Conservation (phyloP, 306 rosid genomes). For the Lathyrus sativus region DNA sequence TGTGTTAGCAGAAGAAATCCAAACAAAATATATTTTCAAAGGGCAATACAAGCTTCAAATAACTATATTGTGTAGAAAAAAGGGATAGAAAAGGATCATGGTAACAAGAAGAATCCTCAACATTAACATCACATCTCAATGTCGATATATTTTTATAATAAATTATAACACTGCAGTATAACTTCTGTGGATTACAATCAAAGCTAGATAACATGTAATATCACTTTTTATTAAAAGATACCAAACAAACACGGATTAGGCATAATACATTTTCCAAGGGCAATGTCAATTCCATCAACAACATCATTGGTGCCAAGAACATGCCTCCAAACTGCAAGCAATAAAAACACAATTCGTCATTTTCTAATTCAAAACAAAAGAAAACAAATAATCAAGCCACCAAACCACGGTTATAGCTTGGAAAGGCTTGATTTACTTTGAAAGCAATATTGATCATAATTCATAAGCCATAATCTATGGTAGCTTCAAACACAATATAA, state of each 20-base stretch:
- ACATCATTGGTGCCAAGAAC: conserved; percentile 74
- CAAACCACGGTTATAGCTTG: neutral
- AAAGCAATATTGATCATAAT: conserved; percentile 4
- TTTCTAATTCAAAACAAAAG: conserved; percentile 17
- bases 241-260: conserved; percentile 27
- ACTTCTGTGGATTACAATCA: conserved; percentile 6
- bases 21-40: conserved; percentile 14
- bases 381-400: conserved; percentile 11
- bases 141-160: neutral
- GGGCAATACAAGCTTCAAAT: conserved; percentile 16
- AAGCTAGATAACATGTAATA: conserved; percentile 8
- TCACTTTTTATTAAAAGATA: conserved; percentile 24
- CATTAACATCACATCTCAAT: neutral
- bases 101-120: conserved; percentile 24
- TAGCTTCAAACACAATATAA: neutral
- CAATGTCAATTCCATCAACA: conserved; percentile 75
- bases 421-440: conserved; percentile 10
- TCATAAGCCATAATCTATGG: conserved; percentile 8
- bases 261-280: conserved; percentile 82
- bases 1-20: conserved; percentile 30
- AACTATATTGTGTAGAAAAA: conserved; percentile 20
- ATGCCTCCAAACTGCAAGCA: conserved; percentile 96
- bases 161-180: conserved; percentile 19
- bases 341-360: conserved; percentile 44
- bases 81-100: conserved; percentile 18